phyloP scores from a whole-genome alignment of 176 grass and related monocot genomes.

The Bolboschoenus planiculmis region DNA sequence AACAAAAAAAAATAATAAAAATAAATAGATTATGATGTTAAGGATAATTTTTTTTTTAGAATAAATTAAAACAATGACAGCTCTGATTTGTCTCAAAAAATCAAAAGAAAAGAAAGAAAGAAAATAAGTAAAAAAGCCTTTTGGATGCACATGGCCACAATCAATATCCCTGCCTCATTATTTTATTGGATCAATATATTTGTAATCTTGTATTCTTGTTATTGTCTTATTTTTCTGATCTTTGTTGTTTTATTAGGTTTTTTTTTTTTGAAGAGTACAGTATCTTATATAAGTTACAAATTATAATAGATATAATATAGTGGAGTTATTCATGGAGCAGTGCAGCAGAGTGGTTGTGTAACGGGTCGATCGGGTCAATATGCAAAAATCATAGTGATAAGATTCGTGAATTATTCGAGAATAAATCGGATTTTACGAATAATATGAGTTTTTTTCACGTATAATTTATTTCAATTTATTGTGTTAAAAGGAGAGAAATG shows the following conservation, averaged over 20 bases:
- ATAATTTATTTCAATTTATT: no score
- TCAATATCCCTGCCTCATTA: not conserved
- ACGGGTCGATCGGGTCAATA: not conserved
- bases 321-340: not conserved
- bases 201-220: not conserved
- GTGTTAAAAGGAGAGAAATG: no score
- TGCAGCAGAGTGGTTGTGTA: not conserved
- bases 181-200: not conserved
- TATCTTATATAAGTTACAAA: not conserved
- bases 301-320: no score
- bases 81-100: no score
- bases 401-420: no score
- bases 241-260: not conserved
- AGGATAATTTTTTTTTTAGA: no score
- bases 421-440: no score
- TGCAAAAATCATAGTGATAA: no score
- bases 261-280: not conserved
- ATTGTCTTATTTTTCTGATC: not conserved
- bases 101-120: not conserved
- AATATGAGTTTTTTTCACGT: no score
- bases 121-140: not conserved
- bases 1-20: no score
- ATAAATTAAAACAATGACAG: no score
- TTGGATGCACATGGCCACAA: not conserved
- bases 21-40: no score